Percentiles rank a stretch among this genome's conserved stretches.
These are phyloP conservation scores for Chlamydomonas sp. DNA, from an alignment of 139 green algal genomes.

Conservation along the genomic window DNA sequence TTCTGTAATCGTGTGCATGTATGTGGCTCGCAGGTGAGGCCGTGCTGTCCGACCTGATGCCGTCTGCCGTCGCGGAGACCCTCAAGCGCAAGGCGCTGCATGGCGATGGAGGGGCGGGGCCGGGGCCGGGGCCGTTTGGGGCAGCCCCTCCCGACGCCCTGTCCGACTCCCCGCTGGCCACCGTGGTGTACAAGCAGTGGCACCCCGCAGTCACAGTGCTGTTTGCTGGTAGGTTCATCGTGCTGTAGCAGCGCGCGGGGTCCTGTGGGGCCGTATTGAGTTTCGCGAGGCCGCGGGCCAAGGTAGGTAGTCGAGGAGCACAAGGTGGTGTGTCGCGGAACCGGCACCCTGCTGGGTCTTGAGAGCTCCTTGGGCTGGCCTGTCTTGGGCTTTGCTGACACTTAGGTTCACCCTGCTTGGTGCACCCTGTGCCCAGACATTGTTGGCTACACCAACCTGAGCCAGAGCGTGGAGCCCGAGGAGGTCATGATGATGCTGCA, in stretches of 20 bases:
- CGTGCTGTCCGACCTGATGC: constrained; percentile 23
- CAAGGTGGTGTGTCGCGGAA: no score
- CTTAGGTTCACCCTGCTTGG: background rate
- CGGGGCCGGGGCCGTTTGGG: background rate
- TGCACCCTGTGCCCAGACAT: background rate
- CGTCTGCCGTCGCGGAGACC: background rate
- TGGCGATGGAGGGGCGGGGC: background rate
- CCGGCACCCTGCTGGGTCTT: no score
- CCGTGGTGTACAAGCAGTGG: constrained; percentile 51
- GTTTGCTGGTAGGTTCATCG: background rate
- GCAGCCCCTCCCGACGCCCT: background rate
- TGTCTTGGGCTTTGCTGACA: background rate
- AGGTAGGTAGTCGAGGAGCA: no score
- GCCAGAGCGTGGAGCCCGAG: constrained; percentile 20
- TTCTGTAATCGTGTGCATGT: no score
- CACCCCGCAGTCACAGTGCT: constrained; percentile 14
- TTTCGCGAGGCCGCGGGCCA: no score
- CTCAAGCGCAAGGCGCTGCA: constrained; percentile 9
- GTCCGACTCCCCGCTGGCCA: background rate
- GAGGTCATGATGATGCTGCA: constrained; percentile 47
- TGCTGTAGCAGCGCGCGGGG: no score
- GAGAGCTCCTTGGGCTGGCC: no score
- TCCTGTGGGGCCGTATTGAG: no score
- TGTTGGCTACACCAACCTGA: background rate
- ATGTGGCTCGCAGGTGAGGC: background rate